Base-by-base conservation (phyloP, 2,329 filamentous ascomycete genomes). In the Cytospora schulzeri region DNA sequence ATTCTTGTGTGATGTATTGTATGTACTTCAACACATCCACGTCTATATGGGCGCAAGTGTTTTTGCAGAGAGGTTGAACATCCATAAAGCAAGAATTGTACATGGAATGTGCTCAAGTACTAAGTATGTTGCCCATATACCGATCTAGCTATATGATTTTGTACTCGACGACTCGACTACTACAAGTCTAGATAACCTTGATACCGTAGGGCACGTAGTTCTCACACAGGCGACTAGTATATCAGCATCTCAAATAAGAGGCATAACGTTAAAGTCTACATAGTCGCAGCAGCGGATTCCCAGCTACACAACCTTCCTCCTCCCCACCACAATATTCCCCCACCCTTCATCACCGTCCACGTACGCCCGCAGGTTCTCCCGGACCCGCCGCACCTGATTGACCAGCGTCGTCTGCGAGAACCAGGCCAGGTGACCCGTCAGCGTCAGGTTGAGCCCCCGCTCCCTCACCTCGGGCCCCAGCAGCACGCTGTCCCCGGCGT, bases 351-450 rank as follows among this genome's bases (percentile, higher is more conserved):
- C 57, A 5, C 67, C 69, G 12, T 55, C 29, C 3, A 67, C 41
- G 22, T 62, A 71, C 22, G 67, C 65, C 60, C 53, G 64, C 29
- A 72, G 64, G 35, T 67, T 68, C 31, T 66, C 66, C 35, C 54
- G 63, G 1, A 71, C 67, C 66, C 68, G 68, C 11, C 56, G n/a
- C 51, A 68, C 67, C 66, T 70, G 67, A 8, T 66, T 70, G 11
- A 41, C 15, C 6, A 71, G 26, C 0, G 70, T 73, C 60, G 67
- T 68, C 4, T 60, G 66, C 14, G 70, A 71, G 61, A 69, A 67
- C 62, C 71, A 72, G 2, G 67, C 71, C 53, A 71, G 63, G n/a
- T 73, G 70, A 1, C 70, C 67, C 4, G 71, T 72, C 50, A 73
- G 59, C 17, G 68, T 69, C 19, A 72, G 55, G 54, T 73, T 72